Base-by-base conservation (phyloP, 352 stramenopile species). In the Aphanomyces euteiches region DNA sequence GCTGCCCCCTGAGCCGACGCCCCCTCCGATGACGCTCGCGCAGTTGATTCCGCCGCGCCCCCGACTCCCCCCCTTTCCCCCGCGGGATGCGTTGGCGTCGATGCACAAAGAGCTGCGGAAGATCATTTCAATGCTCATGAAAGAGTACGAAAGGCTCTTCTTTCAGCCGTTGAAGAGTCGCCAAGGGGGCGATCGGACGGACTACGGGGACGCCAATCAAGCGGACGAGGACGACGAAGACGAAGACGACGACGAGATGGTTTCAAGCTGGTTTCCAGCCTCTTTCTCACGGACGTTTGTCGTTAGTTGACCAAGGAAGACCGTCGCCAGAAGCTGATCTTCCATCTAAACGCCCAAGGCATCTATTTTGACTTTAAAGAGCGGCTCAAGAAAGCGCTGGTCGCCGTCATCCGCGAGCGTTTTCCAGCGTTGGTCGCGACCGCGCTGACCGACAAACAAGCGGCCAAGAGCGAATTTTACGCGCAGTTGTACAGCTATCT, bases 331-430 rank as follows among this genome's bases (percentile, higher is more conserved):
- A 81, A 78, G 34, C 79, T 95, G 13, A 81, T 95, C 36, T 92
- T 90, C 56, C 75, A 84, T 7, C 75, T 95, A 3, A 95, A 95
- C 71, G 81, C 85, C 3, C 77, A 92, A 40, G 84, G 86, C 13
- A 70, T 78, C 36, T 95, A 95, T 72, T 86, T 93, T 66, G 76
- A 75, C 19, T 92, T 95, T 64, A 95, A 93, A 61, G 83, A 95
- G 67, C 73, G 83, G 56, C 83, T 95, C 54, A 92, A 92, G 76
- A 90, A 90, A 69, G 84, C 79, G 48, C 77, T 94, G n/a, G 75
- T 93, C 7, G 78, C 81, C 7, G 57, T 95, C 10, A 88, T 93
- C 47, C 82, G 84, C 8, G 80, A 92, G 58, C 73, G 75, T 21
- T 88, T 88, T 47, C 74, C 76, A 67, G 75, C 63, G 21, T 70